Conservation (phyloP, 805 yeast species). For the Ogataea degrootiae region DNA sequence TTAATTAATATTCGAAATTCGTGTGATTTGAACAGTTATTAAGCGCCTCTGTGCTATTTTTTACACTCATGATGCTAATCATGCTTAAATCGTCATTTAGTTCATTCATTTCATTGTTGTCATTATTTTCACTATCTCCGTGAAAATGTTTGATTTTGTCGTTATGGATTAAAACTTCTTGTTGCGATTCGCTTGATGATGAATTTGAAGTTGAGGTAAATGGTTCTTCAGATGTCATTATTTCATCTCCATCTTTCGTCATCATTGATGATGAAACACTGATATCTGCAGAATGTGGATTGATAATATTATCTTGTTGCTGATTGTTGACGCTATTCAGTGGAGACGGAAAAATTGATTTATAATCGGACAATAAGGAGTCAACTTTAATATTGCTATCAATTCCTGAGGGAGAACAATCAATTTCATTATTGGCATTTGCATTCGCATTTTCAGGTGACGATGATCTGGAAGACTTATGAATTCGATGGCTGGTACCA, state of each 20-base stretch:
- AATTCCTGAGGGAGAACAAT: background rate
- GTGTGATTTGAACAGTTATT: constrained; percentile 10
- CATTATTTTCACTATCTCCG: background rate
- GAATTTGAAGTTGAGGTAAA: background rate
- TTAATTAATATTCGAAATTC: constrained; percentile 18
- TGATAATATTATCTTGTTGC: constrained; percentile 6
- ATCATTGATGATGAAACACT: no score
- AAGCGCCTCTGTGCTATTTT: constrained; percentile 5
- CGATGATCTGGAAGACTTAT: constrained; percentile 2
- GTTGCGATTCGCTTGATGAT: constrained; percentile 5
- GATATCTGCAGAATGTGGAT: background rate
- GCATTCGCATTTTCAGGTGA: constrained; percentile 2
- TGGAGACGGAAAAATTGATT: constrained; percentile 26
- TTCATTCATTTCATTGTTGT: constrained; percentile 7
- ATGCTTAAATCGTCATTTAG: constrained; percentile 20
- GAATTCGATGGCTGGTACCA: constrained; percentile 6
- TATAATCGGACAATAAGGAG: constrained; percentile 18
- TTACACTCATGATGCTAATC: constrained; percentile 24
- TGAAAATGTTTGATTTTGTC: constrained; percentile 1
- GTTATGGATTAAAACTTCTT: constrained; percentile 16
- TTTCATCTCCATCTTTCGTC: no score
- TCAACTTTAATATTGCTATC: constrained; percentile 12
- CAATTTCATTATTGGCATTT: background rate
- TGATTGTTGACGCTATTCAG: background rate
- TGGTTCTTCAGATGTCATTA: no score